A percentile compares a stretch with the other conserved stretches of the same genome.
phyloP scores from a whole-genome alignment of 2,329 filamentous ascomycete genomes.

The Anisogramma anomala region DNA sequence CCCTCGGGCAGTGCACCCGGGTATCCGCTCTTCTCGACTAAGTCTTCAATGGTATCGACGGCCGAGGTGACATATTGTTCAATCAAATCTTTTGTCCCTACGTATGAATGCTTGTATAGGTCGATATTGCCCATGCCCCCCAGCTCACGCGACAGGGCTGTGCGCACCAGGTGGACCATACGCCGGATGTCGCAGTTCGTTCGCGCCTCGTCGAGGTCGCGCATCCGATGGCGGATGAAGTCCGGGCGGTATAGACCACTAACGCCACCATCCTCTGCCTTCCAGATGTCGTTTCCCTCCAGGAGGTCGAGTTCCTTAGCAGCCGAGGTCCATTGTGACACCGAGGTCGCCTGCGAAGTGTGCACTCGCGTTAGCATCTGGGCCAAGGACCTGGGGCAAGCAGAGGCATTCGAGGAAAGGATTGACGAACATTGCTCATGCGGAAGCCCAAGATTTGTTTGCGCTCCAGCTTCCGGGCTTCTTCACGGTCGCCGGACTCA shows the following conservation, averaged over 20 bases:
- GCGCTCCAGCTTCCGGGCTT: constrained; percentile 37
- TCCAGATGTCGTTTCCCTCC: constrained; percentile 76
- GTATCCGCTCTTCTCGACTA: constrained; percentile 48
- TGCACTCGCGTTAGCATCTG: constrained; percentile 12
- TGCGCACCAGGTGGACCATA: constrained; percentile 75
- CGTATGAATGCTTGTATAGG: constrained; percentile 72
- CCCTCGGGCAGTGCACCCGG: constrained; percentile 35
- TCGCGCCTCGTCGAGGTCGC: constrained; percentile 63
- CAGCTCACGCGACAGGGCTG: constrained; percentile 65
- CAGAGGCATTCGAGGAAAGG: neutral
- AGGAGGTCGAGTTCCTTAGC: constrained; percentile 67
- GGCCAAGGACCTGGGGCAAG: neutral
- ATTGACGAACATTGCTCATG: constrained; percentile 53
- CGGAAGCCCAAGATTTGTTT: constrained; percentile 51
- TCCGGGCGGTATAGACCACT: constrained; percentile 59
- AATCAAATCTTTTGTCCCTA: constrained; percentile 78
- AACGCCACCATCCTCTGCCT: constrained; percentile 39
- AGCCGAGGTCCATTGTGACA: constrained; percentile 62
- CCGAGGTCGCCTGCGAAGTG: constrained; percentile 47
- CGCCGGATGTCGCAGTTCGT: constrained; percentile 57
- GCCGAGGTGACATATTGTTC: constrained; percentile 78
- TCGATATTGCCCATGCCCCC: constrained; percentile 76
- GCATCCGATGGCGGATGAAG: constrained; percentile 57
- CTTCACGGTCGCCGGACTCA: constrained; percentile 36
- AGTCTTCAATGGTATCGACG: constrained; percentile 57